Base-by-base conservation (phyloP, 768 basidiomycete species). In the Auricularia auricula-judae region DNA sequence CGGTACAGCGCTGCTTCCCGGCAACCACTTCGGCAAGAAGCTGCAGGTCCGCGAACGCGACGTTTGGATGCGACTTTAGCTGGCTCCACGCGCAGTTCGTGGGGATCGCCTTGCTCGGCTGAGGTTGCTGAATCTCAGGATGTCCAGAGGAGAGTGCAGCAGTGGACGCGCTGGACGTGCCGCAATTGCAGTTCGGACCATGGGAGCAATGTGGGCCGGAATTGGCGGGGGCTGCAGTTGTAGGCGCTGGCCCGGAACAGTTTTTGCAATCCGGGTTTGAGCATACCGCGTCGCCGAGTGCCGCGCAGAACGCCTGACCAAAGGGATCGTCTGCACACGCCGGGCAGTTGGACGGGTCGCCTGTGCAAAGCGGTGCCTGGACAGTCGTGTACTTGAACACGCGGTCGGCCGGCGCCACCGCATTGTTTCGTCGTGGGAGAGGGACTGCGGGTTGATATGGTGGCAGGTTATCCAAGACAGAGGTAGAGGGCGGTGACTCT, bases 21-120 rank as follows among this genome's bases (percentile, higher is more conserved):
- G 90, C 86, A 51, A 95, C 92, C 51, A 96, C 93, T 62, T 92
- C 91, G 2, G 93, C 93, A 54, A 96, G 82, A 63, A 96, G 79
- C 2, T 84, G 76, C 62, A 96, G 78, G 75, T 95, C 91, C 14
- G 90, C 84, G 72, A 93, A 93, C 36, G 86, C 83, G 63, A 90
- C 86, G 68, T 93, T 94, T 2, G 93, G 93, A 74, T 96, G 93
- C 11, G 85, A 84, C 75, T 93, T 93, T 66, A 95, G 79, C 68
- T 86, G 86, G 35, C 82, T 83, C 89, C 92, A 94, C 7, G 91
- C 91, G 64, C 86, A 85, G 71, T 87, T 87, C 64, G 12, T 66
- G 65, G n/a, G 70, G 62, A 35, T 68, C 62, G 73, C 68, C 34
- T 72, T 66, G 39, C 69, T 69, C 69, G 73, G 65, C 71, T 67